Percentiles rank a stretch among this genome's conserved stretches.
These are phyloP conservation scores for Nelumbo lutea DNA, from an alignment of 164 flowering plant genomes.

Conservation along the genomic window DNA sequence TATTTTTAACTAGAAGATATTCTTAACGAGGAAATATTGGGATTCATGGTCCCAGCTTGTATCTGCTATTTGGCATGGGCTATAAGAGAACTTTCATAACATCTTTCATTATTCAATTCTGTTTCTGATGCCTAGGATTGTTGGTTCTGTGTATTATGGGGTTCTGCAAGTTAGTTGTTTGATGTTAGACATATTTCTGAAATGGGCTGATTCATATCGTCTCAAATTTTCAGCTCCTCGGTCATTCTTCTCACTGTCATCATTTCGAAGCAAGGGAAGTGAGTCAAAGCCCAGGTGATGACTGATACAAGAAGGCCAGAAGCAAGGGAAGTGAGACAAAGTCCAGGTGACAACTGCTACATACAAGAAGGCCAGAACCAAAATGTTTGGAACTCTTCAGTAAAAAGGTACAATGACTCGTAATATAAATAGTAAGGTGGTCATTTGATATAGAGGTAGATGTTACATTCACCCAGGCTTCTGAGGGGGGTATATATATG, in stretches of 20 bases:
- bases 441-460: conserved; percentile 22
- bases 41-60: background rate
- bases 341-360: background rate
- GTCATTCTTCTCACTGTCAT: conserved; percentile 88
- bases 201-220: background rate
- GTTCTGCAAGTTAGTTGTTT: background rate
- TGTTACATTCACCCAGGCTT: conserved; percentile 6
- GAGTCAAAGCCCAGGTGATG: conserved; percentile 75
- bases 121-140: background rate
- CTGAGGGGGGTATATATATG: conserved; percentile 4
- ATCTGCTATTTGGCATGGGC: background rate
- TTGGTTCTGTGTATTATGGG: background rate
- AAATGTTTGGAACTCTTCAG: conserved; percentile 5
- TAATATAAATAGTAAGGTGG: conserved; percentile 7
- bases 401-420: conserved; percentile 15
- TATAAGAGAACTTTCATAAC: background rate
- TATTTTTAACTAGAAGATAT: too few relatives aligned
- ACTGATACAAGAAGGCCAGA: background rate
- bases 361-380: background rate
- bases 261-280: conserved; percentile 92
- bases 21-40: too few relatives aligned
- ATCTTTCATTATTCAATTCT: background rate
- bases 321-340: background rate
- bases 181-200: background rate
- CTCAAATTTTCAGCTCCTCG: conserved; percentile 60